Base-by-base conservation (phyloP, 495 filamentous ascomycete species). In the Neurospora sp. region DNA sequence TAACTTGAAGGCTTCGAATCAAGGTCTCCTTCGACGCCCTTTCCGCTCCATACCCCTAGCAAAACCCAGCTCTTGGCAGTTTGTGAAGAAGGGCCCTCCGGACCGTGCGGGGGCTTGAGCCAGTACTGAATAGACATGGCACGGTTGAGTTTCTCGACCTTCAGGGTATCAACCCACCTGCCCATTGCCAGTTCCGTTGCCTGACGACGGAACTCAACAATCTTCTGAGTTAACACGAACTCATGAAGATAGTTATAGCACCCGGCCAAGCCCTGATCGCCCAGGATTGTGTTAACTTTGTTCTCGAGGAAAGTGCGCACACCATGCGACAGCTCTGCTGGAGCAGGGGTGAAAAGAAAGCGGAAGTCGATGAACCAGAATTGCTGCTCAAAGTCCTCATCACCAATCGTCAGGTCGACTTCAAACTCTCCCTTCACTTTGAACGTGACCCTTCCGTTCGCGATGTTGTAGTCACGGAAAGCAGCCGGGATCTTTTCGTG, bases 341-440 rank as follows among this genome's bases (percentile, higher is more conserved):
- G 76, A 4, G 88, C 86, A 9, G 96, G 96, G 18, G 83, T 84
- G 80, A 96, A 99, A 37, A 90, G 81, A 74, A 96, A 93, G 70
- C 94, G 89, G 74, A 97, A 91, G 77, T 98, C 94, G 74, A 98
- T 91, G 77, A 98, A 97, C 82, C 89, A 97, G 78, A 97, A 93
- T 78, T 94, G 95, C 9, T 89, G 91, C 39, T 86, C 82, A 16
- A 88, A 88, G 70, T 94, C 89, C 77, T 97, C 94, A 74, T 93
- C 89, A 1, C 90, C 92, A 72, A 98, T 90, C 0, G 92, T 92
- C 72, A 98, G 88, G 76, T 98, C 96, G 31, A 97, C 87, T 79
- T 99, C 96, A 78, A 97, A 99, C 77, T 98, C 96, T 61, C 87
- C 88, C 37, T 87, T 83, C 7, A 98, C 91, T 40, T 83, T 87